Evolutionary conservation across 208 protist species (phyloP), one percentile per base, ranked within the genome.

Genomic region (Strigomonas galati): DNA sequence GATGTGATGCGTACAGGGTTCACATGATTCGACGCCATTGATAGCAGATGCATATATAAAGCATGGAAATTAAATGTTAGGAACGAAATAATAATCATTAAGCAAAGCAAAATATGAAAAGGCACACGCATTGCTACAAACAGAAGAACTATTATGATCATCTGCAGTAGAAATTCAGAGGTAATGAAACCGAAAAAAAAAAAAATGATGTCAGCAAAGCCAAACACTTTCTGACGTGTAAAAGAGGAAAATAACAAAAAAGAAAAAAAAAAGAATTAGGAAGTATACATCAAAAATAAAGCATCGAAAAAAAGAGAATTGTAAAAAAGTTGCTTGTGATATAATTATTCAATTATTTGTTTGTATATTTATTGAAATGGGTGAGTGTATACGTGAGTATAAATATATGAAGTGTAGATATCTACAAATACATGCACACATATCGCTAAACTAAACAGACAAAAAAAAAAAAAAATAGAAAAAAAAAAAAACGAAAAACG

Each of bases 231-330:
- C 24, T 19, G 32, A 15, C 6, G 54, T 10, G 23, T 15, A 65
- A 0, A 65, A 55, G n/a, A 48, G 65, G n/a, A 60, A n/a, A 60
- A 23, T 43, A 19, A 32, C 5, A 27, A 15, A 35, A 35, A 35
- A 43, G 28, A 56, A 49, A 19, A 58, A 40, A n/a, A 54, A 37
- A 19, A 58, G 7, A 68, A 40, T 6, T 9, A 28, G 40, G 24
- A 32, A 14, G 23, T 23, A 32, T n/a, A 49, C 31, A 30, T 10
- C 40, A 23, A n/a, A 1, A 26, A 1, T 28, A 14, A 52, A 4
- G 2, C 19, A 21, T 17, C 28, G 49, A 2, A 15, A 28, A 15
- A 28, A 12, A 46, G 62, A 48, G 1, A 28, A 32, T 26, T 10
- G 46, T 53, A n/a, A 7, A n/a, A 21, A 53, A 21, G 19, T 7